phyloP scores from a whole-genome alignment of 352 stramenopile genomes.

The Phytophthora pseudosyringae region DNA sequence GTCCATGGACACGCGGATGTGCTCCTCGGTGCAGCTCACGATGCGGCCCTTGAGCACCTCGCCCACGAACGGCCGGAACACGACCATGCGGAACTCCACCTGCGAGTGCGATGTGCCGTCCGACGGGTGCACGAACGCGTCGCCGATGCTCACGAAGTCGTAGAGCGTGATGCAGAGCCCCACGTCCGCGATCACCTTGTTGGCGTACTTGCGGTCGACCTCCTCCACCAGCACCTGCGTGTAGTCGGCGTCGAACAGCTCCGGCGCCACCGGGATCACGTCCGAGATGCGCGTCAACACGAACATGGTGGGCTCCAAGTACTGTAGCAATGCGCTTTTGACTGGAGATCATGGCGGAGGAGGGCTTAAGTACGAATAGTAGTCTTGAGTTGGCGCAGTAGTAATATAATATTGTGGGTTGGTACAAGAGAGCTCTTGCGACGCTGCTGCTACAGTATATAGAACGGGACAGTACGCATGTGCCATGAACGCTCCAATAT shows the following conservation, averaged over 20 bases:
- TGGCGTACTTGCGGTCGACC: constrained; percentile 91
- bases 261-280: constrained; percentile 82
- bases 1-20: constrained; percentile 91
- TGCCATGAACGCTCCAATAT: no score
- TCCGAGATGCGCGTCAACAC: constrained; percentile 86
- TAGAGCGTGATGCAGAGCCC: constrained; percentile 90
- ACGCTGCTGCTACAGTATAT: no score
- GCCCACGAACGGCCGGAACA: constrained; percentile 89
- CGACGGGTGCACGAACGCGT: constrained; percentile 84
- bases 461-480: no score
- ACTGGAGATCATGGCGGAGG: constrained; percentile 15
- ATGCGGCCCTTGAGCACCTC: constrained; percentile 91
- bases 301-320: constrained; percentile 59
- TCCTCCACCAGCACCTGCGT: constrained; percentile 88
- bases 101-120: constrained; percentile 90
- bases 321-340: constrained; percentile 5
- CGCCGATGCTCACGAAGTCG: constrained; percentile 89
- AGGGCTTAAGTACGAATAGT: constrained; percentile 13
- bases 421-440: no score
- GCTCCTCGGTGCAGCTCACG: constrained; percentile 89
- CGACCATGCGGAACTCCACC: constrained; percentile 90
- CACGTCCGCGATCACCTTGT: constrained; percentile 90
- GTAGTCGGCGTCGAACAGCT: constrained; percentile 86
- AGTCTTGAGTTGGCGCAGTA: no score
- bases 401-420: no score